Conservation (phyloP, 768 basidiomycete genomes). For the Fistulinella prunicolor region DNA sequence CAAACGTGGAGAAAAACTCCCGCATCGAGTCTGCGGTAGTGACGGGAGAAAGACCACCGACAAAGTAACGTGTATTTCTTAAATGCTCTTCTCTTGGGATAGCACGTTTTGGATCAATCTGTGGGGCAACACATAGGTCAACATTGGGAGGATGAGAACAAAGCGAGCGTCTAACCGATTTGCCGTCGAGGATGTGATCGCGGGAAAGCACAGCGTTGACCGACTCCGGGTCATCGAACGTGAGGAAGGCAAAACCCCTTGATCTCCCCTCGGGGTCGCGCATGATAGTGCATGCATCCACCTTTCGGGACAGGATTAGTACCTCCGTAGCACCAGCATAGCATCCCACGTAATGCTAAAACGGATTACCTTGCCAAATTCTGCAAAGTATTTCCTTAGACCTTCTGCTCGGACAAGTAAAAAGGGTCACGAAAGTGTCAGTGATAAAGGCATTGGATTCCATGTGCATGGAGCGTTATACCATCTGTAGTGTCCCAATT, state of each 20-base stretch:
- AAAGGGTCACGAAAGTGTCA: slow-evolving; percentile 24
- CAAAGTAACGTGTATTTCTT: slow-evolving; percentile 75
- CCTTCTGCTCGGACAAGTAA: slow-evolving; percentile 45
- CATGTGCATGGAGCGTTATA: slow-evolving; percentile 39
- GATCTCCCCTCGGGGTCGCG: slow-evolving; percentile 73
- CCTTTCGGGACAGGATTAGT: slow-evolving; percentile 36
- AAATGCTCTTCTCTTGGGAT: slow-evolving; percentile 81
- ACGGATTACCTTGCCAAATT: slow-evolving; percentile 66
- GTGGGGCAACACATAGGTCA: slow-evolving; percentile 2
- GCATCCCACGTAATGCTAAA: slow-evolving; percentile 4
- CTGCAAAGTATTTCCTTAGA: slow-evolving; percentile 67
- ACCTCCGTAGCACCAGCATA: slow-evolving; percentile 1
- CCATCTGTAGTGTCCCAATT: slow-evolving; percentile 93
- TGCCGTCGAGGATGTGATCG: slow-evolving; percentile 75
- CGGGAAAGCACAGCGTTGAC: slow-evolving; percentile 64
- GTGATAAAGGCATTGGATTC: slow-evolving; percentile 22
- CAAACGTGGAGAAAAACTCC: slow-evolving; percentile 66
- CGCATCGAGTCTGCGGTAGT: slow-evolving; percentile 73
- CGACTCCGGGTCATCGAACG: slow-evolving; percentile 65
- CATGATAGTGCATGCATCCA: slow-evolving; percentile 85
- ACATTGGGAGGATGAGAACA: neutral
- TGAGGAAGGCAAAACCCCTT: slow-evolving; percentile 82
- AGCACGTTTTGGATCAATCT: slow-evolving; percentile 89
- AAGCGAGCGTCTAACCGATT: slow-evolving; percentile 49
- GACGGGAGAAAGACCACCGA: slow-evolving; percentile 66